phyloP scores from a whole-genome alignment of 345 rosid species.

The Cochlearia excelsa region DNA sequence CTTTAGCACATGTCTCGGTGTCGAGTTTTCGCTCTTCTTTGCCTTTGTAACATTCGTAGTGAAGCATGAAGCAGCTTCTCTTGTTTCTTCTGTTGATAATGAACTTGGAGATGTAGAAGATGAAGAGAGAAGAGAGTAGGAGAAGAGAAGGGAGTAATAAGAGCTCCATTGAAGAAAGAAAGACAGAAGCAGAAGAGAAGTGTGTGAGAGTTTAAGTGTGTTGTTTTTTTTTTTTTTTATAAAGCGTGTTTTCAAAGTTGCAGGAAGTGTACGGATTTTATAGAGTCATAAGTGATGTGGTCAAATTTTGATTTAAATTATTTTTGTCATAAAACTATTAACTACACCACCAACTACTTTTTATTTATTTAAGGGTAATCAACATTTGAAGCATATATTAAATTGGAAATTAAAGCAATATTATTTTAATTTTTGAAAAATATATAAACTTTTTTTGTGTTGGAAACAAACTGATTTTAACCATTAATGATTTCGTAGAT shows the following conservation, averaged over 20 bases:
- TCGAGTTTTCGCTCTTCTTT: slow-evolving; percentile 48
- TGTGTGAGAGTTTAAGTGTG: neutral
- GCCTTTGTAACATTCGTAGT: slow-evolving; percentile 62
- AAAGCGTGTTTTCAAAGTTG: slow-evolving; percentile 17
- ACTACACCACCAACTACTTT: too few species aligned
- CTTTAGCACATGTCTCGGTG: slow-evolving; percentile 43
- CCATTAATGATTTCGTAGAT: too few species aligned
- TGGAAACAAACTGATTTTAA: too few species aligned
- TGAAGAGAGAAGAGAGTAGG: slow-evolving; percentile 23
- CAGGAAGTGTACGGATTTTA: slow-evolving; percentile 31
- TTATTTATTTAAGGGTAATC: too few species aligned
- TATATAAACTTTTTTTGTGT: too few species aligned
- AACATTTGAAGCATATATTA: too few species aligned
- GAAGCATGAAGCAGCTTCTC: slow-evolving; percentile 57
- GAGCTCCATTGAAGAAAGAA: slow-evolving; percentile 32
- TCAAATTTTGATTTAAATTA: too few species aligned
- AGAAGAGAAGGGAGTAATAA: slow-evolving; percentile 24
- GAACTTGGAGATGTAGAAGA: slow-evolving; percentile 26
- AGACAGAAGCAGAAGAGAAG: neutral
- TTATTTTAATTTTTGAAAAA: too few species aligned
- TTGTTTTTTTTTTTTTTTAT: slow-evolving; percentile 10
- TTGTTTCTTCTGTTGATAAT: slow-evolving; percentile 32
- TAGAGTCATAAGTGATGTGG: slow-evolving; percentile 1
- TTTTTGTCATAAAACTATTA: too few species aligned
- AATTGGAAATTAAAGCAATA: too few species aligned